A percentile compares a stretch with the other conserved stretches of the same genome.
phyloP scores from a whole-genome alignment of 1,139 yeast species.

The Magnusiomyces clavatus region DNA sequence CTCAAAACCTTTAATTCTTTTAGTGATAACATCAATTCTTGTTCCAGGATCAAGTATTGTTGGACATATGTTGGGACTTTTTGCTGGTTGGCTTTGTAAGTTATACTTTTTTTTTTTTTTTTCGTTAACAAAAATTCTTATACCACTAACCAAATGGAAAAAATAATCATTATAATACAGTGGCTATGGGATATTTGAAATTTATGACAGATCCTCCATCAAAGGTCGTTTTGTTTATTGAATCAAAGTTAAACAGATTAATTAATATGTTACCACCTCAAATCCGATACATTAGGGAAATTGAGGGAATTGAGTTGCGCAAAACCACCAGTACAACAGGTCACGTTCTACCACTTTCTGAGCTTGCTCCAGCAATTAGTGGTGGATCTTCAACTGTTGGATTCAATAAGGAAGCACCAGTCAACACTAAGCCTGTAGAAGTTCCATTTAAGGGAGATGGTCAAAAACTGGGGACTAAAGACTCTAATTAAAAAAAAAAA shows the following conservation, averaged over 20 bases:
- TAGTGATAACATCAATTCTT: conserved; percentile 44
- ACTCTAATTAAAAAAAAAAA: background rate
- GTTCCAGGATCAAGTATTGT: conserved; percentile 58
- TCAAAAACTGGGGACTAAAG: background rate
- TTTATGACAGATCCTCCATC: conserved; percentile 58
- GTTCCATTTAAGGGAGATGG: background rate
- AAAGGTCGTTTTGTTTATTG: conserved; percentile 57
- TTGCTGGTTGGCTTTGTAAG: conserved; percentile 40
- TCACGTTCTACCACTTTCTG: background rate
- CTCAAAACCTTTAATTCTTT: conserved; percentile 48
- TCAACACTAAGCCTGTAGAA: background rate
- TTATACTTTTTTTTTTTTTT: conserved; percentile 14
- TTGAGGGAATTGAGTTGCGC: conserved; percentile 43
- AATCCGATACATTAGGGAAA: conserved; percentile 50
- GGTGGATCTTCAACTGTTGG: background rate
- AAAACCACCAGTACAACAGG: conserved; percentile 7
- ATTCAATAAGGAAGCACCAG: too few species aligned
- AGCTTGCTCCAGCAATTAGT: background rate
- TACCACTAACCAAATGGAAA: conserved; percentile 15
- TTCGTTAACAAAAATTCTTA: too few species aligned
- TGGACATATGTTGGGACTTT: conserved; percentile 57
- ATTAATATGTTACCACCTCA: conserved; percentile 49
- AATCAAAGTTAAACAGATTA: conserved; percentile 41
- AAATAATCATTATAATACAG: conserved; percentile 12
- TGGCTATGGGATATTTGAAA: conserved; percentile 51